These are phyloP conservation scores for Boletus semigastroideus DNA, from an alignment of 1,284 basidiomycete genomes.

Conservation along the genomic window DNA sequence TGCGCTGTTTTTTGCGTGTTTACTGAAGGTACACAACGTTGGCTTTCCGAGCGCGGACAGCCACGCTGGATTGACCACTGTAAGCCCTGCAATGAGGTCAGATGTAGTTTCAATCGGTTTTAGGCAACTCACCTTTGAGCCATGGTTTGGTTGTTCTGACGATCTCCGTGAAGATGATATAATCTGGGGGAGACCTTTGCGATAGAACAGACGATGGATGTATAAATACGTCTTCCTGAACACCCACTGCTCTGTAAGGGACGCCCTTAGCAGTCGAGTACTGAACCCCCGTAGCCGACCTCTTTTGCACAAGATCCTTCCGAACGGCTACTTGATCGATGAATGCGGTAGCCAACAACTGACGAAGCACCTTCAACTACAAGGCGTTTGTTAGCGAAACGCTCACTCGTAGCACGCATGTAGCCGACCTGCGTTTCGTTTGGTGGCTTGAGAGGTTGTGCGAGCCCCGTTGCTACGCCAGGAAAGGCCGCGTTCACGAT, in stretches of 20 bases:
- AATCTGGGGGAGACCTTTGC: slow-evolving; percentile 78
- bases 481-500: slow-evolving; percentile 78
- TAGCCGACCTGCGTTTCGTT: slow-evolving; percentile 64
- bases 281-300: slow-evolving; percentile 59
- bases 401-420: background rate
- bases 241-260: slow-evolving; percentile 81
- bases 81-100: slow-evolving; percentile 58
- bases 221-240: slow-evolving; percentile 88
- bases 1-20: slow-evolving; percentile 71
- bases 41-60: slow-evolving; percentile 76
- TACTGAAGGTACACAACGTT: slow-evolving; percentile 85
- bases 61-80: slow-evolving; percentile 90
- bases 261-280: slow-evolving; percentile 79
- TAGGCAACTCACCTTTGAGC: slow-evolving; percentile 65
- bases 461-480: slow-evolving; percentile 56
- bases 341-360: slow-evolving; percentile 87
- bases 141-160: slow-evolving; percentile 74
- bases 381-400: slow-evolving; percentile 5
- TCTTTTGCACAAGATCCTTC: slow-evolving; percentile 75
- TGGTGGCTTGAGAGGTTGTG: slow-evolving; percentile 68
- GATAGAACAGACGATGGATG: slow-evolving; percentile 87
- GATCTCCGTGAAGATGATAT: slow-evolving; percentile 83
- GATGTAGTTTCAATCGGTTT: background rate
- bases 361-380: slow-evolving; percentile 88
- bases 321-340: slow-evolving; percentile 96